Percentiles rank a stretch among this genome's conserved stretches.
Evolutionary conservation across 1,284 basidiomycete species (phyloP).

Genomic region (Pseudozyma pruni): DNA sequence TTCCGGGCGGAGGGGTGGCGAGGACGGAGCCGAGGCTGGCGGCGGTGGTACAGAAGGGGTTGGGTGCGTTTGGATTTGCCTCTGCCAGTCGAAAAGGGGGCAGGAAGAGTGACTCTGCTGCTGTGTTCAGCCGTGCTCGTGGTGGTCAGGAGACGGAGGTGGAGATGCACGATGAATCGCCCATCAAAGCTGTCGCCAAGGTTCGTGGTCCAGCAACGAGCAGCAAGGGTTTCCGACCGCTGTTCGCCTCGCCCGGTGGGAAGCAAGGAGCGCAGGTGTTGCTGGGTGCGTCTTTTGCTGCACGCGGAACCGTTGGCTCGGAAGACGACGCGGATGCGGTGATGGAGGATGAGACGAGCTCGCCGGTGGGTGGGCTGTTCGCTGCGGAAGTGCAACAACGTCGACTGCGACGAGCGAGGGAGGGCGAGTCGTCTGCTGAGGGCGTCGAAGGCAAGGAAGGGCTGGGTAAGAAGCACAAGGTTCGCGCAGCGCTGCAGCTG

Average conservation of each 20-base stretch:
- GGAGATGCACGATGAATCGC: slow-evolving; percentile 12
- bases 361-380: slow-evolving; percentile 29
- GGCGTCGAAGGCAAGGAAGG: no score
- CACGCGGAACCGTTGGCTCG: not conserved
- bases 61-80: slow-evolving; percentile 29
- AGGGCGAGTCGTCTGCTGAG: not conserved
- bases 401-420: slow-evolving; percentile 16
- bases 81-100: slow-evolving; percentile 7
- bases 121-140: slow-evolving; percentile 6
- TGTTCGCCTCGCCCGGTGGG: slow-evolving; percentile 34
- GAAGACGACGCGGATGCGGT: slow-evolving; percentile 16
- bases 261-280: slow-evolving; percentile 12
- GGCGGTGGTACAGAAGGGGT: slow-evolving; percentile 9
- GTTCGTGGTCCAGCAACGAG: slow-evolving; percentile 6
- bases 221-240: slow-evolving; percentile 22
- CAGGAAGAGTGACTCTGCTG: slow-evolving; percentile 7
- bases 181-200: slow-evolving; percentile 19
- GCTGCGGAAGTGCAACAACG: slow-evolving; percentile 30
- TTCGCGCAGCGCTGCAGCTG: not conserved
- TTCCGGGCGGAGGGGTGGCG: not conserved
- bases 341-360: slow-evolving; percentile 12
- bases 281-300: not conserved
- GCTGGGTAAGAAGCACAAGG: slow-evolving; percentile 18
- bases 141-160: slow-evolving; percentile 12
- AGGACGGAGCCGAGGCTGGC: slow-evolving; percentile 19